Evolutionary conservation across 1,284 basidiomycete species (phyloP).

Genomic region (Calocybe gambosa): DNA sequence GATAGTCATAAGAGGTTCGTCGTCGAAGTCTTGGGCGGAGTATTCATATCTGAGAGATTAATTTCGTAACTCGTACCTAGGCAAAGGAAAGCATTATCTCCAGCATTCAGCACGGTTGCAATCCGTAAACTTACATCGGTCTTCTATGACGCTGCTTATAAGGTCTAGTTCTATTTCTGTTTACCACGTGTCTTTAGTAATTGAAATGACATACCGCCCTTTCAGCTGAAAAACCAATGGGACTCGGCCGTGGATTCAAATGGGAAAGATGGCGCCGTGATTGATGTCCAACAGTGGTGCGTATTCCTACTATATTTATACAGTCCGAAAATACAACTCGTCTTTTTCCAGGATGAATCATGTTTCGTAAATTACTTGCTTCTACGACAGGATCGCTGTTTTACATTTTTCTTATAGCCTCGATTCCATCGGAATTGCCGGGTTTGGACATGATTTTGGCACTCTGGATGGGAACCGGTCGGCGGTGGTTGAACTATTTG

Average conservation of each 20-base stretch:
- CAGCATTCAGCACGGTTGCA: conserved; percentile 40
- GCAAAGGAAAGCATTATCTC: conserved; percentile 37
- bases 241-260: conserved; percentile 37
- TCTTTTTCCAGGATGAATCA: conserved; percentile 27
- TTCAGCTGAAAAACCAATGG: conserved; percentile 45
- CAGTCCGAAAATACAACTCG: background rate
- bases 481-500: conserved; percentile 40
- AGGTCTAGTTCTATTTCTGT: conserved; percentile 33
- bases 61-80: conserved; percentile 21
- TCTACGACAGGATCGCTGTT: background rate
- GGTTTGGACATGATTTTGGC: conserved; percentile 52
- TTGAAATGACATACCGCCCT: background rate
- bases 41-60: background rate
- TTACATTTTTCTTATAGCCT: conserved; percentile 28
- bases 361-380: conserved; percentile 22
- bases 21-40: background rate
- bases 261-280: conserved; percentile 27
- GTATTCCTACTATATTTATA: conserved; percentile 12
- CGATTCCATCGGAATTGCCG: conserved; percentile 54
- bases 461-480: conserved; percentile 42
- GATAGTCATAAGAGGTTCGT: conserved; percentile 41
- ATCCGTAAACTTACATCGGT: conserved; percentile 34
- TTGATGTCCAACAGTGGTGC: conserved; percentile 53
- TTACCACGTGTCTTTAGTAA: background rate
- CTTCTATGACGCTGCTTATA: conserved; percentile 43